phyloP scores from a whole-genome alignment of 192 early-diverging fungal genomes.

The Gonapodya sp. region DNA sequence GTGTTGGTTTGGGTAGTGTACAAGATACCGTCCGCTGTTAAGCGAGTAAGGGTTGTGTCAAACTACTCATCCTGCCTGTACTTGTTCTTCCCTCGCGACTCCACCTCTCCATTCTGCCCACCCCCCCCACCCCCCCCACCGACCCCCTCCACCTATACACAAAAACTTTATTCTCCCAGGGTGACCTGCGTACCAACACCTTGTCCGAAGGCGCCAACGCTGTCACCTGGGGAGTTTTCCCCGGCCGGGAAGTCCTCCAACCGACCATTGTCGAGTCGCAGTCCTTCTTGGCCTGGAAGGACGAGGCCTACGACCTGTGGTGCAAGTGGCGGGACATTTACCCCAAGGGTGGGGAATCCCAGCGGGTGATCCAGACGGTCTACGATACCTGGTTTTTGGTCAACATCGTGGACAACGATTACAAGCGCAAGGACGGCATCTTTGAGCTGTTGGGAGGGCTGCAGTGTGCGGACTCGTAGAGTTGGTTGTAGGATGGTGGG shows the following conservation, averaged over 20 bases:
- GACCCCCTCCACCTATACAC: not conserved
- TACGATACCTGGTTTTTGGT: conserved; percentile 74
- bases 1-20: no score
- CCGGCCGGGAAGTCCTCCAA: conserved; percentile 91
- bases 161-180: conserved; percentile 21
- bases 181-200: conserved; percentile 86
- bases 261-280: conserved; percentile 86
- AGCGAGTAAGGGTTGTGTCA: no score
- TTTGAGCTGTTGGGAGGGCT: conserved; percentile 57
- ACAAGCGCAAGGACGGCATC: conserved; percentile 38
- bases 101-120: no score
- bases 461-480: not conserved
- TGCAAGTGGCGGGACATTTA: conserved; percentile 51
- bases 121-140: not conserved
- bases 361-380: conserved; percentile 50
- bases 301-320: conserved; percentile 90
- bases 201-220: conserved; percentile 81
- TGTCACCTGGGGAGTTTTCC: conserved; percentile 98
- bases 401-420: conserved; percentile 90
- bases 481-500: no score
- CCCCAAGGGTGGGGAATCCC: not conserved
- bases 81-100: no score
- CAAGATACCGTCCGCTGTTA: no score
- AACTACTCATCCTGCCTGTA: not conserved
- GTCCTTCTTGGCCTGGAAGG: conserved; percentile 79